Base-by-base conservation (phyloP, 495 filamentous ascomycete genomes). In the Geoglossum glabrum region DNA sequence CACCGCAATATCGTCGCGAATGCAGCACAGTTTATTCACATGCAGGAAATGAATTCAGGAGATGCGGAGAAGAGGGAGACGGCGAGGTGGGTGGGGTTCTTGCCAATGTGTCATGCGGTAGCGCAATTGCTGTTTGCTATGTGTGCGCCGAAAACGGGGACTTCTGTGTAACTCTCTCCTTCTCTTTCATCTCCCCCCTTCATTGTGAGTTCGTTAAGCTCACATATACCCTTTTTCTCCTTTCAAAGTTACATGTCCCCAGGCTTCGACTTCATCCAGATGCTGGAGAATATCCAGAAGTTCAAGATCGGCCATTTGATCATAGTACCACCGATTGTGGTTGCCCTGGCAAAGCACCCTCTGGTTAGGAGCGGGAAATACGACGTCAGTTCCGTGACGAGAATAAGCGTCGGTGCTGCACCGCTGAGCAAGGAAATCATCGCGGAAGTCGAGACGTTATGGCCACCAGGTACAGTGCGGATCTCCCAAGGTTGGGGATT, bases 401-500 rank as follows among this genome's bases (percentile, higher is more conserved):
- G 21, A 1, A 61, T 87, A 8, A 72, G 70, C 0, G 74, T 71
- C 61, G 86, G 85, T 25, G 81, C 81, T 1, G 83, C 83, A 9
- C 83, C 82, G 3, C 68, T 86, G 56, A 76, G 77, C 0, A 62
- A 70, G n/a, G 84, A 86, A 64, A 67, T 82, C n/a, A 73, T 71
- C 62, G 70, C 71, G 0, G 79, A 83, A 55, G 73, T 79, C 36
- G 70, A 79, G 64, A 74, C 71, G 59, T 61, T 82, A 23, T 81
- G 82, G 73, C 74, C 75, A 3, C 67, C 69, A 11, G 74, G 76
- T 25, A 68, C 71, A 26, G 65, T 84, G 21, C 59, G 61, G 13
- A 65, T 90, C 8, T 84, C 80, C 55, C 87, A 93, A 64, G 87
- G 85, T 0, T 93, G 85, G 82, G 87, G 87, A 6, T 86, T 90